Evolutionary conservation across 805 yeast species (phyloP).

Genomic region (Suhomyces vadensis): DNA sequence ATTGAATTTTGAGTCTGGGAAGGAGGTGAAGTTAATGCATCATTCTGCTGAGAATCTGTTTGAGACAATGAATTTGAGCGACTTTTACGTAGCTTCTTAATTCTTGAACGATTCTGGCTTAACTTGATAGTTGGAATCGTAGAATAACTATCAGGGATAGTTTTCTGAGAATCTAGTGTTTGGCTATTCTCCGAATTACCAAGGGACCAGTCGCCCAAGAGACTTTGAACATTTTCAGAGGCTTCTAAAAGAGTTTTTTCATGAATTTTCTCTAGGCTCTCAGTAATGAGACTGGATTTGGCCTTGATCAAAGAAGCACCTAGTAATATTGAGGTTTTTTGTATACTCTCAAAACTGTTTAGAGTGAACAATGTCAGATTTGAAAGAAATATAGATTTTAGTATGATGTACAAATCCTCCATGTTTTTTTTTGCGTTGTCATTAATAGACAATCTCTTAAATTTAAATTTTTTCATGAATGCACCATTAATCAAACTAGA

Average conservation of each 20-base stretch:
- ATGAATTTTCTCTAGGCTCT: slow-evolving; percentile 2
- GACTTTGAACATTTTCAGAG: background rate
- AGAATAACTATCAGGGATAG: background rate
- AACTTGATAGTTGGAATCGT: slow-evolving; percentile 7
- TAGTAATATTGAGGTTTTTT: slow-evolving; percentile 10
- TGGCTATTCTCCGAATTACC: background rate
- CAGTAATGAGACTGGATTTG: slow-evolving; percentile 5
- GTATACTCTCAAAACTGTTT: slow-evolving; percentile 6
- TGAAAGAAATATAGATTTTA: slow-evolving; percentile 8
- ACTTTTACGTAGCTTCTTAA: background rate
- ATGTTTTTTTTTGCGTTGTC: slow-evolving; percentile 8
- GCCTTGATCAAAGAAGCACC: slow-evolving; percentile 16
- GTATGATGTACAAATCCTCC: slow-evolving; percentile 8
- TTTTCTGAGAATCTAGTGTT: background rate
- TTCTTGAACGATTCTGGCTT: background rate
- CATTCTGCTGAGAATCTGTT: background rate
- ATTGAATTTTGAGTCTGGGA: background rate
- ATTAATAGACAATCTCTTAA: slow-evolving; percentile 12
- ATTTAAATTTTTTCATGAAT: slow-evolving; percentile 21
- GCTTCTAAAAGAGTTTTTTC: slow-evolving; percentile 1
- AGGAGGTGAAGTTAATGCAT: background rate
- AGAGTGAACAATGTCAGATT: background rate
- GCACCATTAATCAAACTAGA: slow-evolving; percentile 13
- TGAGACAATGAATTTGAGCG: background rate
- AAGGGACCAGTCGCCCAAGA: slow-evolving; percentile 3